Evolutionary conservation across 352 stramenopile genomes (phyloP).

Genomic region (Phytophthora lateralis): DNA sequence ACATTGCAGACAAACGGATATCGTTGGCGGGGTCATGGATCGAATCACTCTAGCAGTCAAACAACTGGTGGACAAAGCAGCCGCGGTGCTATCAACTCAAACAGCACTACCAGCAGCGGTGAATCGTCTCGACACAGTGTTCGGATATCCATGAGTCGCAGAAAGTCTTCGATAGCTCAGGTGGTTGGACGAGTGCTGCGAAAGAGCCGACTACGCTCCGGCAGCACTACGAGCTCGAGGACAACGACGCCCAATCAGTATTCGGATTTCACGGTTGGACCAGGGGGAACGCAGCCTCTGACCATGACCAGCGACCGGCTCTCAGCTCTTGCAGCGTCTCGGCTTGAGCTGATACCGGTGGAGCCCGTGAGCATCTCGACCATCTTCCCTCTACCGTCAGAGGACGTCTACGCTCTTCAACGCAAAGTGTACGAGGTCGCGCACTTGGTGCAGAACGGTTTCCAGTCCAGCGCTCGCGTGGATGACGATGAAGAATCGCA

Average conservation of each 20-base stretch:
- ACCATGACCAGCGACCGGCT: slow-evolving; percentile 37
- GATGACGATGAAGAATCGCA: slow-evolving; percentile 70
- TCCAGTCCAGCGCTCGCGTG: slow-evolving; percentile 62
- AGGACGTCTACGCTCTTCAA: slow-evolving; percentile 75
- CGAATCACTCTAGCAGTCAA: slow-evolving; percentile 38
- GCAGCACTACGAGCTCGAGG: slow-evolving; percentile 34
- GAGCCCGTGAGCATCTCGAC: slow-evolving; percentile 73
- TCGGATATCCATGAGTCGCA: slow-evolving; percentile 28
- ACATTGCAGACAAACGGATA: slow-evolving; percentile 22
- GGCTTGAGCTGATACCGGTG: slow-evolving; percentile 54
- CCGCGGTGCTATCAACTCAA: slow-evolving; percentile 35
- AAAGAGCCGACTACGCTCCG: slow-evolving; percentile 39
- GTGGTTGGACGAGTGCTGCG: slow-evolving; percentile 40
- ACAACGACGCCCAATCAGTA: slow-evolving; percentile 39
- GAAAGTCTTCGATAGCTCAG: slow-evolving; percentile 41
- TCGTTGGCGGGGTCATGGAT: slow-evolving; percentile 35
- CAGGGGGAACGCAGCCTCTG: slow-evolving; percentile 26
- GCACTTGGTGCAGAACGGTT: slow-evolving; percentile 70
- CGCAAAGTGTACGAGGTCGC: slow-evolving; percentile 79
- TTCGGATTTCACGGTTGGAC: slow-evolving; percentile 40
- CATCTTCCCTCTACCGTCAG: slow-evolving; percentile 75
- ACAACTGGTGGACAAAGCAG: slow-evolving; percentile 36
- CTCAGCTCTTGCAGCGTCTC: slow-evolving; percentile 36
- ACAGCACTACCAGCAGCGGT: slow-evolving; percentile 37
- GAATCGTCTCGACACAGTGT: slow-evolving; percentile 41